These are phyloP conservation scores for Lichtheimia corymbifera DNA, from an alignment of 371 early-diverging fungal genomes.

Conservation along the genomic window DNA sequence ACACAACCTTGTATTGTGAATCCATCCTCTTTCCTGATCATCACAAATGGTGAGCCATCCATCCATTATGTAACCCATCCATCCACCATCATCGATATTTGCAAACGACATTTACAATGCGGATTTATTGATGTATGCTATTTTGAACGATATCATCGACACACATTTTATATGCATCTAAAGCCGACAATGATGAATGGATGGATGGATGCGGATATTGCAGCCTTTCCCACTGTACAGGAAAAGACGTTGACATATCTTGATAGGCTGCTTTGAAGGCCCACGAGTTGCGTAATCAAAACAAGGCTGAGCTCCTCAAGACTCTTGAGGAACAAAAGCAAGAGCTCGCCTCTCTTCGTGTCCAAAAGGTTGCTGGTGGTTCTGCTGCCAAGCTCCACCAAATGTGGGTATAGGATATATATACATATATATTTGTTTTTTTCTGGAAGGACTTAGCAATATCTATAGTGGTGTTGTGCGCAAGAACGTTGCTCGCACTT, in stretches of 20 bases:
- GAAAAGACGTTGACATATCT: background rate
- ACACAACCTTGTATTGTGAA: background rate
- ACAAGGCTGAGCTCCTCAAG: conserved; percentile 87
- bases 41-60: background rate
- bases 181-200: background rate
- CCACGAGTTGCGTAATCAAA: conserved; percentile 87
- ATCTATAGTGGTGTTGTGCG: conserved; percentile 69
- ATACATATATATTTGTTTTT: background rate
- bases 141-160: background rate
- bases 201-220: background rate
- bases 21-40: background rate
- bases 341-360: conserved; percentile 88
- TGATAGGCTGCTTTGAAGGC: conserved; percentile 82
- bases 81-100: background rate
- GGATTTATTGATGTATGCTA: background rate
- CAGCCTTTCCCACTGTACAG: background rate
- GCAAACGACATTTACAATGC: background rate
- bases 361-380: conserved; percentile 87
- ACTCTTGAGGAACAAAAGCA: conserved; percentile 90
- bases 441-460: background rate
- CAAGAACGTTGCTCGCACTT: conserved; percentile 90
- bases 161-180: background rate
- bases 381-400: conserved; percentile 75
- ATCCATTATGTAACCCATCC: conserved; percentile 8
- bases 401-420: conserved; percentile 59